Conservation (phyloP, 1,284 basidiomycete species). For the Fomitopsis pinicola region DNA sequence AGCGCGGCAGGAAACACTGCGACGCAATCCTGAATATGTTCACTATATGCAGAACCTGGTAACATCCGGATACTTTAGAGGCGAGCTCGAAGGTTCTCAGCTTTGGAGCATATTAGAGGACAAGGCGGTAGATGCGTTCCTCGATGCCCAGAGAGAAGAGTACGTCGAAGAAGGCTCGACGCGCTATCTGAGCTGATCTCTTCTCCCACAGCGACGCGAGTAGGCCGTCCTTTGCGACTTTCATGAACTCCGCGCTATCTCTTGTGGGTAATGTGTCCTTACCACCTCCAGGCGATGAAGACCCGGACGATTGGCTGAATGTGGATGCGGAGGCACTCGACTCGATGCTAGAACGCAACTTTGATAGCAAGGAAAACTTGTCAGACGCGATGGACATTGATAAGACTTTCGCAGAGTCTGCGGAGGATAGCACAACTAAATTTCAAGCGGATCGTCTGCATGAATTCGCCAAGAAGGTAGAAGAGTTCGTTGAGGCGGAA, state of each 20-base stretch:
- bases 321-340: slow-evolving; percentile 66
- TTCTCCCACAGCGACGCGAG: slow-evolving; percentile 45
- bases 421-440: slow-evolving; percentile 47
- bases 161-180: slow-evolving; percentile 32
- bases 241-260: slow-evolving; percentile 62
- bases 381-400: slow-evolving; percentile 46
- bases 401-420: slow-evolving; percentile 23
- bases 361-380: slow-evolving; percentile 23
- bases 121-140: slow-evolving; percentile 64
- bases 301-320: slow-evolving; percentile 71
- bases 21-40: slow-evolving; percentile 57
- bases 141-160: slow-evolving; percentile 63
- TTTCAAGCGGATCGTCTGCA: slow-evolving; percentile 69
- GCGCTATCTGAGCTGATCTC: background rate
- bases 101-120: slow-evolving; percentile 71
- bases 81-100: slow-evolving; percentile 71
- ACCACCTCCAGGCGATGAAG: slow-evolving; percentile 38
- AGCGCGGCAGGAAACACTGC: slow-evolving; percentile 63
- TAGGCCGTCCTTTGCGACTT: slow-evolving; percentile 69
- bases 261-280: slow-evolving; percentile 24
- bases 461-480: slow-evolving; percentile 79
- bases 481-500: slow-evolving; percentile 82
- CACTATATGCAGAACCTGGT: slow-evolving; percentile 66
- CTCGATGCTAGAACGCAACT: slow-evolving; percentile 46
- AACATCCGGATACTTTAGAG: slow-evolving; percentile 69